Base-by-base conservation (phyloP, 1,284 basidiomycete species). In the Pseudomicrostroma phylloplanum region DNA sequence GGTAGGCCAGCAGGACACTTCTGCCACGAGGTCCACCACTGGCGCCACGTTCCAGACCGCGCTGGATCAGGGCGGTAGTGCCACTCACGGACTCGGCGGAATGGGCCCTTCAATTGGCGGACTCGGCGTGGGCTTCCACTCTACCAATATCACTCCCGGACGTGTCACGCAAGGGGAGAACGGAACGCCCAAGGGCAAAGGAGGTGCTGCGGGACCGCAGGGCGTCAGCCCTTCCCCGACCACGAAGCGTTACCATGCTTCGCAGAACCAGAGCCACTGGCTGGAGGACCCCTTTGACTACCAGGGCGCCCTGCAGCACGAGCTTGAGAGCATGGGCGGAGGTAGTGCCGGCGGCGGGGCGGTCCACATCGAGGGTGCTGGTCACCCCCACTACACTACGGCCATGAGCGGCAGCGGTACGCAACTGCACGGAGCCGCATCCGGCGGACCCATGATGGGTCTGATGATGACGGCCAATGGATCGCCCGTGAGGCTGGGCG, bases 281-380 rank as follows among this genome's bases (percentile, higher is more conserved):
- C 48, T 64, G 4, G 64, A 62, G 41, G 64, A 65, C 55, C 64
- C 64, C 15, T 65, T 65, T 49, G 64, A 62, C 51, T 65, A 65
- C 36, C 40, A 51, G 25, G 64, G 64, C 53, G 57, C 39, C 21
- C 42, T 65, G 30, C 40, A 55, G 41, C 64, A 65, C 56, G 64
- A 62, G 48, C 60, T 65, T 25, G 56, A 49, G 51, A 42, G 40
- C 19, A 59, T 59, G 58, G 58, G 58, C 30, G 57, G 57, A 36
- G 30, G 41, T 13, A 36, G 11, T 25, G 56, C 19, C 42, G 42
- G 15, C 42, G 56, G 42, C 43, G 30, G 30, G 30, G 30, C 30
- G 30, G 49, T 53, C 43, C 46, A n/a, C 51, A 17, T 26, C 3
- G 51, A 21, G 51, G 26, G 21, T 15, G 51, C 21, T 25, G n/a